Evolutionary conservation across 1,284 basidiomycete species (phyloP).

Genomic region (Sporisorium scitamineum): DNA sequence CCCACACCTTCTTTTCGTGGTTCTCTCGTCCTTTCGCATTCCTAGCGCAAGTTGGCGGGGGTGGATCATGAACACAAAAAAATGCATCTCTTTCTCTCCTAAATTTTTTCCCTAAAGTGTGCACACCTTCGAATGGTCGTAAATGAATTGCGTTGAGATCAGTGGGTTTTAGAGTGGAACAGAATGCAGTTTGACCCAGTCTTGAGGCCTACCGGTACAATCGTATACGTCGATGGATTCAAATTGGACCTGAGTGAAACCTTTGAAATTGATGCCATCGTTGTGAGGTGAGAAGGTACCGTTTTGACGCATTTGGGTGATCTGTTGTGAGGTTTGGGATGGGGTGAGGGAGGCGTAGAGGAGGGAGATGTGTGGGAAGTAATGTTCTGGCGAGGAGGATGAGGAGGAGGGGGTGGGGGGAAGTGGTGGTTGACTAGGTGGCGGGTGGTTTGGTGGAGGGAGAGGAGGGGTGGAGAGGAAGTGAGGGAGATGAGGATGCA

Average conservation of each 20-base stretch:
- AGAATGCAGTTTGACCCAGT: slow-evolving; percentile 22
- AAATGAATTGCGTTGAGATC: not conserved
- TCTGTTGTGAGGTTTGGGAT: slow-evolving; percentile 21
- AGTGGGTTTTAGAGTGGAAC: slow-evolving; percentile 19
- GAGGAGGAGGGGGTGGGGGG: slow-evolving; percentile 13
- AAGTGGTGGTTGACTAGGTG: slow-evolving; percentile 5
- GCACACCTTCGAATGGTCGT: not conserved
- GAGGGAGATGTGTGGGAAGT: slow-evolving; percentile 48
- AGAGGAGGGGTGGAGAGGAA: not conserved
- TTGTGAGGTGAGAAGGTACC: not conserved
- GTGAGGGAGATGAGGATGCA: slow-evolving; percentile 27
- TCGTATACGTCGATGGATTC: slow-evolving; percentile 24
- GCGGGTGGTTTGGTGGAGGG: slow-evolving; percentile 17
- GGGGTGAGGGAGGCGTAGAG: slow-evolving; percentile 32
- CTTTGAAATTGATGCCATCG: slow-evolving; percentile 6
- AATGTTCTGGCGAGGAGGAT: not conserved
- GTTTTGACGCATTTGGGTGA: slow-evolving; percentile 13
- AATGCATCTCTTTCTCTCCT: slow-evolving; percentile 16
- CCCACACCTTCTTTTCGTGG: slow-evolving; percentile 1
- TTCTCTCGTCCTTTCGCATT: not conserved
- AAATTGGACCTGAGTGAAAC: slow-evolving; percentile 10
- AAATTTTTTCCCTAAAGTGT: not conserved
- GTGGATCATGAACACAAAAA: not conserved
- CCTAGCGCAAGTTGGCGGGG: no score
- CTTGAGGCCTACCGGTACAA: slow-evolving; percentile 24